Evolutionary conservation across 495 filamentous ascomycete species (phyloP), one percentile per base, ranked within the genome.

Genomic region (Aspergillus steynii): DNA sequence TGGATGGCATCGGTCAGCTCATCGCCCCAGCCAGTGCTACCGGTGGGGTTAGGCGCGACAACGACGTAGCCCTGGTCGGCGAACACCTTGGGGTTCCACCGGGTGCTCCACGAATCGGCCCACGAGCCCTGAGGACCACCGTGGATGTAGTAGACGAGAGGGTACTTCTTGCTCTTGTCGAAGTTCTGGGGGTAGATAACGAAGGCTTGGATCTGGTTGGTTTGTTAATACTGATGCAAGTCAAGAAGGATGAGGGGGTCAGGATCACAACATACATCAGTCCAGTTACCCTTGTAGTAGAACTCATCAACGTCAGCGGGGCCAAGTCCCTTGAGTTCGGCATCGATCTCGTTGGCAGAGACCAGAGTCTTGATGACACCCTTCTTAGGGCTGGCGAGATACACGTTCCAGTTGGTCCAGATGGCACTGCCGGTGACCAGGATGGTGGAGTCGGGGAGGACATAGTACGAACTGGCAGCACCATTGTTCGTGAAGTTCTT

Each of bases 11-110:
- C 80, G 0, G 70, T 78, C 34, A 85, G 70, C 5, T 69, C 63
- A 55, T 83, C 73, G 5, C 82, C 81, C 63, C 77, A 85, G 2
- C 81, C 81, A 50, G 78, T 77, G 58, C 72, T 77, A 32, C 81
- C 83, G 9, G 83, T 83, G 0, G 78, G 78, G 61, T 85, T 85
- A 0, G 82, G 82, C 2, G 76, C 75, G 52, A 85, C 70, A 27
- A 85, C 82, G 49, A 85, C 76, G 61, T 85, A 85, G 48, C 82
- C 83, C 67, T 85, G 82, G 56, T 85, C 83, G 15, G 83, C 83
- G 59, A 78, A 84, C 53, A 81, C 75, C 57, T 80, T 80, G 32
- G 69, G 72, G 62, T 84, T 85, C 79, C 80, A 85, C 2, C 80
- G 68, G 5, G 68, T 78, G 57, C 72, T 77, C 83, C 83, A 85